Evolutionary conservation across 2,329 filamentous ascomycete species (phyloP).

Genomic region (Blastomyces gilchristii): DNA sequence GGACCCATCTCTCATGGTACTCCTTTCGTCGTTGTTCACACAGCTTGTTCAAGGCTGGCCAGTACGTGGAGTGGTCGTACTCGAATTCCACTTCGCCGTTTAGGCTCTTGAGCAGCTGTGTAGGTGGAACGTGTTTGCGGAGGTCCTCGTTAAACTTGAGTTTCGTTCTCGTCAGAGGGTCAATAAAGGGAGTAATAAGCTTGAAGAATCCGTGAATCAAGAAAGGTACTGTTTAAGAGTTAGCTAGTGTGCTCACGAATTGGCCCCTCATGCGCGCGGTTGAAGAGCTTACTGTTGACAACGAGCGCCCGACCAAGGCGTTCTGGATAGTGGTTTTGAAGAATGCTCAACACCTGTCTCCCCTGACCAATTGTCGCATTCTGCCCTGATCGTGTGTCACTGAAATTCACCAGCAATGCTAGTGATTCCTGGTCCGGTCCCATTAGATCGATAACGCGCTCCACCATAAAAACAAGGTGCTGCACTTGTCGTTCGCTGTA

Average conservation of each 20-base stretch:
- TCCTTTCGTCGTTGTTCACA: slow-evolving; percentile 55
- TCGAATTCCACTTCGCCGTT: slow-evolving; percentile 77
- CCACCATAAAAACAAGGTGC: slow-evolving; percentile 92
- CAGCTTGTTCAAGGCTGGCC: slow-evolving; percentile 70
- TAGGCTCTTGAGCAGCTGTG: slow-evolving; percentile 71
- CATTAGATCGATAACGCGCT: slow-evolving; percentile 80
- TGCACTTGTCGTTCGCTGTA: slow-evolving; percentile 76
- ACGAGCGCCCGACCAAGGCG: slow-evolving; percentile 79
- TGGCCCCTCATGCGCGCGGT: background rate
- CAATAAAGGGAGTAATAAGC: slow-evolving; percentile 90
- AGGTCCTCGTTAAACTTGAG: slow-evolving; percentile 96
- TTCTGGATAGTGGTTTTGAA: slow-evolving; percentile 95
- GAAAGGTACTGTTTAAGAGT: slow-evolving; percentile 59
- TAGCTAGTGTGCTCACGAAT: background rate
- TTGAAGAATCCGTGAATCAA: slow-evolving; percentile 92
- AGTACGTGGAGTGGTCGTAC: slow-evolving; percentile 82
- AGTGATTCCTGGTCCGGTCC: slow-evolving; percentile 76
- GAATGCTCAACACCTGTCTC: slow-evolving; percentile 74
- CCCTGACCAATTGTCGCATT: slow-evolving; percentile 69
- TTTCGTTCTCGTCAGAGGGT: slow-evolving; percentile 85
- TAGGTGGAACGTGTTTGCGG: slow-evolving; percentile 64
- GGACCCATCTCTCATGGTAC: slow-evolving; percentile 61
- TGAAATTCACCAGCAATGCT: slow-evolving; percentile 85
- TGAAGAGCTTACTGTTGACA: slow-evolving; percentile 60
- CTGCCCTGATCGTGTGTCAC: slow-evolving; percentile 61